Percentiles rank a stretch among this genome's conserved stretches.
Evolutionary conservation across 176 grass and related monocot genomes (phyloP).

Genomic region (Triticum monococcum): DNA sequence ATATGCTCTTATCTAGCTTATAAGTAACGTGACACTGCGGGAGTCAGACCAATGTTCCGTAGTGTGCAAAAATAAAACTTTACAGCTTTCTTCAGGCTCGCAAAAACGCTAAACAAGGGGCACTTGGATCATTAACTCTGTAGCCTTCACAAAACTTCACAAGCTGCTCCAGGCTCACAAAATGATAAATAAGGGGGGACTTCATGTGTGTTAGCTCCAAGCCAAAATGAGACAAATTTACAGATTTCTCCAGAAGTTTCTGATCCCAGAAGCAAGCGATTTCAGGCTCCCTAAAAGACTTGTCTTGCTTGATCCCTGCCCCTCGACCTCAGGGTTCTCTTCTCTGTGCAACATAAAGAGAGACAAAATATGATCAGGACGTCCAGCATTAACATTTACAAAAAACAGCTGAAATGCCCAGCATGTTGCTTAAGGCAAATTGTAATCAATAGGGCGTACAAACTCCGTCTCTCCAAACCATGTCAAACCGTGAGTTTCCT

Average conservation of each 20-base stretch:
- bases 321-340: conserved; percentile 3
- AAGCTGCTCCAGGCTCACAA: conserved; percentile 28
- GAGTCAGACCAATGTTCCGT: not conserved
- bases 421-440: not conserved
- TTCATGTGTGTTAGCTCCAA: not conserved
- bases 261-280: conserved; percentile 62
- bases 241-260: conserved; percentile 67
- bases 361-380: conserved; percentile 17
- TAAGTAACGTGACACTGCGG: not conserved
- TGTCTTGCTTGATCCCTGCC: conserved; percentile 19
- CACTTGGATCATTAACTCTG: conserved; percentile 20
- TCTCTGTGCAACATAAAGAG: conserved; percentile 40
- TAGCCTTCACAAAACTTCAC: conserved; percentile 25
- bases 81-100: conserved; percentile 1
- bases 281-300: conserved; percentile 61
- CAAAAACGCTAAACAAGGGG: conserved; percentile 6
- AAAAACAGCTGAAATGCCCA: not conserved
- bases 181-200: conserved; percentile 3
- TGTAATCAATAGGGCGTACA: not conserved
- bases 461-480: not conserved
- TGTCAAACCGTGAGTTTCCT: not conserved
- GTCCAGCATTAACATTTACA: not conserved
- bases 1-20: not conserved
- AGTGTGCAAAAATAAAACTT: conserved; percentile 12
- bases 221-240: conserved; percentile 35